These are phyloP conservation scores for Wallemia ichthyophaga DNA, from an alignment of 1,284 basidiomycete genomes.

Conservation along the genomic window DNA sequence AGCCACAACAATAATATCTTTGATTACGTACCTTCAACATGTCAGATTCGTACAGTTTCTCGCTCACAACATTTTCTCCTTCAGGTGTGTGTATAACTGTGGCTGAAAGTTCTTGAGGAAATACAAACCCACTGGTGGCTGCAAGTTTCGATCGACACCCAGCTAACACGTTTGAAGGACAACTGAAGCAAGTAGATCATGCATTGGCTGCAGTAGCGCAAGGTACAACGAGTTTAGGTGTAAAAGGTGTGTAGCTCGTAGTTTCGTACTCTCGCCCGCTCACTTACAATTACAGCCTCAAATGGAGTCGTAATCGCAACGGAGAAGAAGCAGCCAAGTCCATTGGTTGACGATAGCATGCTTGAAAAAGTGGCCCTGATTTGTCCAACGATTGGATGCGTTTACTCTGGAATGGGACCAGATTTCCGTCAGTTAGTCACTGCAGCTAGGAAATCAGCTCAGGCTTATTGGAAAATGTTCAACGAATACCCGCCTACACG, in stretches of 20 bases:
- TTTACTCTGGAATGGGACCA: slow-evolving; percentile 98
- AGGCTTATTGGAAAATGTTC: slow-evolving; percentile 97
- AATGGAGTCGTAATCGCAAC: slow-evolving; percentile 98
- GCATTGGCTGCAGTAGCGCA: slow-evolving; percentile 87
- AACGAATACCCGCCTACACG: slow-evolving; percentile 96
- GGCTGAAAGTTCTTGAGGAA: not conserved
- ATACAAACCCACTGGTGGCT: too few relatives aligned
- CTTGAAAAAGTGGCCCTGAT: slow-evolving; percentile 87
- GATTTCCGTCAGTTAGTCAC: slow-evolving; percentile 84
- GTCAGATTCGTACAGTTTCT: slow-evolving; percentile 34
- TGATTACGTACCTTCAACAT: not conserved
- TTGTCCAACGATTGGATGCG: slow-evolving; percentile 95
- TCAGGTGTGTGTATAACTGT: slow-evolving; percentile 36
- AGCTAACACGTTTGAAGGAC: slow-evolving; percentile 2
- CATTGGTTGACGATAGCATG: slow-evolving; percentile 88
- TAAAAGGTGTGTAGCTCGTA: slow-evolving; percentile 46
- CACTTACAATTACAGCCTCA: slow-evolving; percentile 29
- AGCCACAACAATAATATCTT: not conserved
- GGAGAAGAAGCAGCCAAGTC: slow-evolving; percentile 93
- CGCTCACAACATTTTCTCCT: slow-evolving; percentile 92
- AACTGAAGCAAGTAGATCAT: slow-evolving; percentile 94
- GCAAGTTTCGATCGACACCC: too few relatives aligned
- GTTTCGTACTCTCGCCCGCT: not conserved
- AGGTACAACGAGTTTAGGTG: slow-evolving; percentile 87
- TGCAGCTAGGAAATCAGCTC: slow-evolving; percentile 85